Conservation (phyloP, 257 asterid genomes). For the Fraxinus anomala region DNA sequence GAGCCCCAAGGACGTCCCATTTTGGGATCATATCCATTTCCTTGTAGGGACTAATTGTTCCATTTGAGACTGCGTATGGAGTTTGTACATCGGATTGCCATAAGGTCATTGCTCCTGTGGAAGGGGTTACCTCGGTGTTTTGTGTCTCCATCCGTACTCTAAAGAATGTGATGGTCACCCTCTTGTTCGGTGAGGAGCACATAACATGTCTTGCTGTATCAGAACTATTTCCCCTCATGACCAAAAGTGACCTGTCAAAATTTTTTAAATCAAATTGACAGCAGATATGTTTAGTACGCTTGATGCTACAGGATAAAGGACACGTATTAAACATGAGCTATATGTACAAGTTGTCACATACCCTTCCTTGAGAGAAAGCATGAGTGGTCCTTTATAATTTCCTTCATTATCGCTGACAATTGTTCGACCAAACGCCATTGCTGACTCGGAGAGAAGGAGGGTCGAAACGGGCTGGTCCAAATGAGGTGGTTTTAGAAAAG, state of each 20-base stretch:
- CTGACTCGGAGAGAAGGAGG: conserved; percentile 80
- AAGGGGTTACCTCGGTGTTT: conserved; percentile 38
- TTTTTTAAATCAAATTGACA: conserved; percentile 4
- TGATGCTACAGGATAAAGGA: not conserved
- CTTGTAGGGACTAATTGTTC: conserved; percentile 34
- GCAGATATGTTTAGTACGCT: not conserved
- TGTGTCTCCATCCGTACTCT: conserved; percentile 58
- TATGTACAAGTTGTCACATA: conserved; percentile 30
- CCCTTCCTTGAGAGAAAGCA: conserved; percentile 87
- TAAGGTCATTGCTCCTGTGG: conserved; percentile 57
- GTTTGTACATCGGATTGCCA: conserved; percentile 73
- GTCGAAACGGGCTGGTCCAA: conserved; percentile 88
- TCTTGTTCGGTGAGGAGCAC: conserved; percentile 83
- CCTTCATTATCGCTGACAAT: conserved; percentile 76
- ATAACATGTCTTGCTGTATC: conserved; percentile 90
- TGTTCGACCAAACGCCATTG: conserved; percentile 90
- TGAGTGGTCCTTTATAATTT: conserved; percentile 80
- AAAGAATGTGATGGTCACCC: conserved; percentile 83
- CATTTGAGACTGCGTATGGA: conserved; percentile 44
- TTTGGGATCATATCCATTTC: conserved; percentile 56
- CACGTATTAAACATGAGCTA: not conserved
- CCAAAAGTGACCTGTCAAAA: conserved; percentile 70
- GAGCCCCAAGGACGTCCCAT: conserved; percentile 70
- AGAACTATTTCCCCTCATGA: conserved; percentile 94
- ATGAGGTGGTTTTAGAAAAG: conserved; percentile 96